phyloP scores from a whole-genome alignment of 805 yeast genomes.

The Saccharomycopsis sp. region DNA sequence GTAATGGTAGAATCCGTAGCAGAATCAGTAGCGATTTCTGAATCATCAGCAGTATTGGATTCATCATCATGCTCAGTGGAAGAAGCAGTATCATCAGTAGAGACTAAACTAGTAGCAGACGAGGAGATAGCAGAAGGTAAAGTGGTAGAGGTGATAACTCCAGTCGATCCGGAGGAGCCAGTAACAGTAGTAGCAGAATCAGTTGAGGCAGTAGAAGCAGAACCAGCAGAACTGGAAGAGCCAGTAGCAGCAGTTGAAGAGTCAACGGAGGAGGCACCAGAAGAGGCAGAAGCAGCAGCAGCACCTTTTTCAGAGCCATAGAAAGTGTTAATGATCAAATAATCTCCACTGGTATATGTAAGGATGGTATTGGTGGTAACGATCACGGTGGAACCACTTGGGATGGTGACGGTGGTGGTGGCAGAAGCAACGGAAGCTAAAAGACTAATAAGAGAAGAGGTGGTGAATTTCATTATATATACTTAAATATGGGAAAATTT shows the following conservation, averaged over 20 bases:
- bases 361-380: slow-evolving; percentile 16
- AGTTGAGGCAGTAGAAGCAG: not conserved
- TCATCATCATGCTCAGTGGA: not conserved
- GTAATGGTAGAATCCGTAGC: not conserved
- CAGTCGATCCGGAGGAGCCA: not conserved
- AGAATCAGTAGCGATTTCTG: not conserved
- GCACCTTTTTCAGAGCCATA: slow-evolving; percentile 11
- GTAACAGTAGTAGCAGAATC: not conserved
- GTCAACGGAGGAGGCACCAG: not conserved
- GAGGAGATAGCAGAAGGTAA: not conserved
- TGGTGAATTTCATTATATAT: slow-evolving; percentile 8
- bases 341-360: slow-evolving; percentile 16
- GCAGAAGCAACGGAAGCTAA: slow-evolving; percentile 11
- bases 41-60: not conserved
- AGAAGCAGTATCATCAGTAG: not conserved
- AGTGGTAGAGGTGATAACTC: not conserved
- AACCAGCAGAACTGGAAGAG: too few relatives aligned
- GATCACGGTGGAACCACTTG: slow-evolving; percentile 1
- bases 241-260: not conserved
- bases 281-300: slow-evolving; percentile 3
- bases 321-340: slow-evolving; percentile 16
- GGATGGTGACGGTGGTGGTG: slow-evolving; percentile 11
- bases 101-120: not conserved
- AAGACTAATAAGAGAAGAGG: slow-evolving; percentile 1
- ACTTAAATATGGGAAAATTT: too few relatives aligned